phyloP scores from a whole-genome alignment of 1,139 yeast genomes.

The Meyerozyma sp. region DNA sequence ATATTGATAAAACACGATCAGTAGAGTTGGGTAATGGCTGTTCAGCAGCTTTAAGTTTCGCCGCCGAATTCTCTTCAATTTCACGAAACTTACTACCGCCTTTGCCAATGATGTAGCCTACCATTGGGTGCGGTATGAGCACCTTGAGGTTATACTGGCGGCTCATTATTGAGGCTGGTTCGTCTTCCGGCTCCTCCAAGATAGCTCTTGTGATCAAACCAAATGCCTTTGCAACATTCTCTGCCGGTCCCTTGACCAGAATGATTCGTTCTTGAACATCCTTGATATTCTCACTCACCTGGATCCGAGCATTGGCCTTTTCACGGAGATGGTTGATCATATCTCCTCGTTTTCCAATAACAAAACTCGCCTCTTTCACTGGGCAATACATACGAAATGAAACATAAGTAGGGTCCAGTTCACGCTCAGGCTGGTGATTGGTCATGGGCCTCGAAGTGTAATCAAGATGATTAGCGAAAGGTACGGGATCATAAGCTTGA shows the following conservation, averaged over 20 bases:
- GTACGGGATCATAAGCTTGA: conserved; percentile 2
- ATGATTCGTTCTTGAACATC: conserved; percentile 77
- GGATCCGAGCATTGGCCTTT: conserved; percentile 60
- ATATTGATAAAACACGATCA: conserved; percentile 66
- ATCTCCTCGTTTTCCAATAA: conserved; percentile 79
- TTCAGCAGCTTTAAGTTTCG: conserved; percentile 73
- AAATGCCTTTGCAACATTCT: conserved; percentile 77
- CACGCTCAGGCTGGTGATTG: conserved; percentile 19
- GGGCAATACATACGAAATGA: conserved; percentile 70
- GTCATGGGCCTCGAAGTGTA: conserved; percentile 16
- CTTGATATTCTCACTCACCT: conserved; percentile 72
- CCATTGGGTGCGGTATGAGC: conserved; percentile 72
- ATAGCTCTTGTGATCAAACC: conserved; percentile 69
- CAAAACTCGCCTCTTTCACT: conserved; percentile 69
- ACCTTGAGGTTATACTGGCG: conserved; percentile 54
- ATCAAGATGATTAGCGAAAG: conserved; percentile 2
- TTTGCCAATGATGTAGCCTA: conserved; percentile 81
- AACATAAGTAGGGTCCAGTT: conserved; percentile 54
- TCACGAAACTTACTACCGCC: conserved; percentile 72
- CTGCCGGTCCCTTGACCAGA: conserved; percentile 71
- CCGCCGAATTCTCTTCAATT: conserved; percentile 80
- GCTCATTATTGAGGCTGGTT: conserved; percentile 53
- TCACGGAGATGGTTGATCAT: conserved; percentile 63
- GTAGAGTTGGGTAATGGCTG: conserved; percentile 72
- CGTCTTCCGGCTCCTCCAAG: conserved; percentile 62